Base-by-base conservation (phyloP, 331 rosid genomes). In the Quercus tomentella region DNA sequence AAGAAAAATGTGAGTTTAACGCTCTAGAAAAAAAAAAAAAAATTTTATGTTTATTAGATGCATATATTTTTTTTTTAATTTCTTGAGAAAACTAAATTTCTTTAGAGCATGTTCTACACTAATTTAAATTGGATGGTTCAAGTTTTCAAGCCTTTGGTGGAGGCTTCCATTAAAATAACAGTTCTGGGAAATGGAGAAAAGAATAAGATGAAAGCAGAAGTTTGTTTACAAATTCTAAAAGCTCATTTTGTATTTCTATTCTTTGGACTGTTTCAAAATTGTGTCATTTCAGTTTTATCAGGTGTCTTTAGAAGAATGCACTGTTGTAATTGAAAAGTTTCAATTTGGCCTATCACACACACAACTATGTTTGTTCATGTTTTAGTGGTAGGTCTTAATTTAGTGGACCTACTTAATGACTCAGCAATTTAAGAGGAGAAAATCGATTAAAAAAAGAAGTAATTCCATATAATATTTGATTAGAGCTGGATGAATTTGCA, bases 401-500 rank as follows among this genome's bases (percentile, higher is more conserved):
- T 43, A 3, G 51, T 2, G 51, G 51, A 43, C 51, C 51, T 43
- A 43, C 15, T 35, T 35, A 0, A 35, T 35, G 41, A 35, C 41
- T 35, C 41, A 6, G 41, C 41, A 35, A 35, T 6, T 6, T 35
- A 35, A 35, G 8, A 35, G 41, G 8, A 6, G 41, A 35, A 35
- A 35, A 35, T 35, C 8, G 8, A 35, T 6, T 35, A 6, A 35
- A 35, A 6, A 33, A 35, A 31, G 33, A 33, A 77, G 86, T 83
- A 77, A 82, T 78, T 33, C 76, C 68, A 67, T 89, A 82, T 87
- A 82, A 86, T 81, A 81, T 78, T 70, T 79, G 84, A 84, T 79
- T 80, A 56, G 82, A 81, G 91, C 87, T 88, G 57, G 87, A 81
- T 77, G 80, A 77, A 81, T 88, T 81, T 77, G 72, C 80, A 72